Evolutionary conservation across 768 basidiomycete species (phyloP).

Genomic region (Boletus rubropictus): DNA sequence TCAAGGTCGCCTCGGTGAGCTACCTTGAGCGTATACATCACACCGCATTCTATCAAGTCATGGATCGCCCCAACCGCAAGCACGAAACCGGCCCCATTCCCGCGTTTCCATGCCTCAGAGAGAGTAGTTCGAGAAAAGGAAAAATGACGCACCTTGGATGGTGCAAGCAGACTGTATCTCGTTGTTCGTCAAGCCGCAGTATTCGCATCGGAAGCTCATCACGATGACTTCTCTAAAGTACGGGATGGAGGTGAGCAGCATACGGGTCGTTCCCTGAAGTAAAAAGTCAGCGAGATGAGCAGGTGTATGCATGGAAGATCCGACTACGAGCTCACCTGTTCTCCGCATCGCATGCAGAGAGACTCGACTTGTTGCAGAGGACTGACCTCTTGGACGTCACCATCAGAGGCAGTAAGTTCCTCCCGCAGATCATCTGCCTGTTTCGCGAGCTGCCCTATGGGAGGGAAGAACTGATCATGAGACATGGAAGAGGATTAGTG

Average conservation of each 20-base stretch:
- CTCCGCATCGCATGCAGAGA: constrained; percentile 87
- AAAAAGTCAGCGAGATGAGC: constrained; percentile 7
- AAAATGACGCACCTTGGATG: constrained; percentile 61
- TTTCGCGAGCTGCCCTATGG: constrained; percentile 51
- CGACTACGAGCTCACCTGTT: constrained; percentile 59
- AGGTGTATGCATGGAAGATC: neutral
- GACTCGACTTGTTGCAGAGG: constrained; percentile 83
- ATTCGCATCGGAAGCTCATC: constrained; percentile 94
- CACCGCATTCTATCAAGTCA: constrained; percentile 67
- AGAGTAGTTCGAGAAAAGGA: neutral
- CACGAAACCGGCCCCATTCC: neutral
- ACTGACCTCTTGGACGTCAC: constrained; percentile 37
- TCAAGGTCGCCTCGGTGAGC: constrained; percentile 73
- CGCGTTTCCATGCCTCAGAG: neutral
- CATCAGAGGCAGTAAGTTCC: constrained; percentile 25
- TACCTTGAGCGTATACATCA: constrained; percentile 74
- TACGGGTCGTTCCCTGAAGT: constrained; percentile 75
- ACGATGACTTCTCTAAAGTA: constrained; percentile 94
- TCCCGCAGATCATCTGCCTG: constrained; percentile 35
- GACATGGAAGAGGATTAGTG: constrained; percentile 18
- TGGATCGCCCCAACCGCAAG: neutral
- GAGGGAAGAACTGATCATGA: constrained; percentile 43
- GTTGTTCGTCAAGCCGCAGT: constrained; percentile 86
- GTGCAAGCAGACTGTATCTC: constrained; percentile 88
- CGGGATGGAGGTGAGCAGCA: constrained; percentile 90